A percentile compares a stretch with the other conserved stretches of the same genome.
Conservation (phyloP, 1,139 yeast genomes). For the Pichia sp. region DNA sequence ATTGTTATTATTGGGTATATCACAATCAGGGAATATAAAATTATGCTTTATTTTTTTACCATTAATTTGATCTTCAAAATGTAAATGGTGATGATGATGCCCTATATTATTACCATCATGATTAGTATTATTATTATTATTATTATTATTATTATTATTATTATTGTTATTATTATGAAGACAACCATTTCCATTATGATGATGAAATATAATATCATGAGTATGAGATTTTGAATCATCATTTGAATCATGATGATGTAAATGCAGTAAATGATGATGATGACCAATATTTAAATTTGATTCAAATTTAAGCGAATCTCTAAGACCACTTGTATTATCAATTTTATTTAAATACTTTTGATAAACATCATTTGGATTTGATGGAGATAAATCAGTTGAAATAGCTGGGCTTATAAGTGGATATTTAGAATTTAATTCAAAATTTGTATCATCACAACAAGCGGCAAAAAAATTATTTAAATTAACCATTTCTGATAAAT, state of each 20-base stretch:
- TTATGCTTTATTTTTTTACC: slow-evolving; percentile 24
- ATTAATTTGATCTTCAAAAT: slow-evolving; percentile 22
- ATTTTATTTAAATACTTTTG: not conserved
- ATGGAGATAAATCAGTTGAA: not conserved
- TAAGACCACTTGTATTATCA: slow-evolving; percentile 6
- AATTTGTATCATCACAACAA: slow-evolving; percentile 9
- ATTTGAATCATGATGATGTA: slow-evolving; percentile 14
- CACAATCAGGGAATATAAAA: slow-evolving; percentile 22
- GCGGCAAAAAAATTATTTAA: slow-evolving; percentile 11
- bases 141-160: not conserved
- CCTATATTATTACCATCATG: not conserved
- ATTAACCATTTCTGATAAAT: slow-evolving; percentile 10
- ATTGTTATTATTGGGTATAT: not conserved
- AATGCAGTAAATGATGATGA: slow-evolving; percentile 18
- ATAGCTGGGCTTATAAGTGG: slow-evolving; percentile 3
- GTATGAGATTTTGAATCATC: slow-evolving; percentile 12
- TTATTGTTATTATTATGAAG: slow-evolving; percentile 1
- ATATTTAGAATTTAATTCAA: not conserved
- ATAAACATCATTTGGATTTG: not conserved
- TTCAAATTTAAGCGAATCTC: slow-evolving; percentile 7
- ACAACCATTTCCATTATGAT: slow-evolving; percentile 13
- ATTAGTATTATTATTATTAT: slow-evolving; percentile 2
- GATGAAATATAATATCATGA: slow-evolving; percentile 19
- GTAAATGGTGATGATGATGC: slow-evolving; percentile 26
- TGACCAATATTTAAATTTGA: slow-evolving; percentile 3